phyloP scores from a whole-genome alignment of 2,329 filamentous ascomycete genomes.

The Calonectria pauciramosa region DNA sequence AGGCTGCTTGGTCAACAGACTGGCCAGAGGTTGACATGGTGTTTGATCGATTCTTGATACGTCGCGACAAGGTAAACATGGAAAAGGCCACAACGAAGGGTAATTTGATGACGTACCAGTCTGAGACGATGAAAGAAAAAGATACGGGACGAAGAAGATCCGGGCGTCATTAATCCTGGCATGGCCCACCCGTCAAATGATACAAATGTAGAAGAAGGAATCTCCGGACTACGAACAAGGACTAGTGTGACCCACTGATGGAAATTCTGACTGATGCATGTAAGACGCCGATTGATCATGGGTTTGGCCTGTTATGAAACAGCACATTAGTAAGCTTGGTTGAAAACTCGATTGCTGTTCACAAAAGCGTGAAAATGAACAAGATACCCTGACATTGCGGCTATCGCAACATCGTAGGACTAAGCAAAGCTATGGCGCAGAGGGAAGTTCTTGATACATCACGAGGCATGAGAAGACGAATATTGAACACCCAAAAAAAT shows the following conservation, averaged over 20 bases:
- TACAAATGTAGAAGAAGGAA: neutral
- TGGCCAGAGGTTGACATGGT: neutral
- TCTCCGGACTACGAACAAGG: neutral
- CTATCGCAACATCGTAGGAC: too few relatives aligned
- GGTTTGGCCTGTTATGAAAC: neutral
- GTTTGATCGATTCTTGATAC: neutral
- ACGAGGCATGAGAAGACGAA: too few relatives aligned
- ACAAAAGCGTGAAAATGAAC: too few relatives aligned
- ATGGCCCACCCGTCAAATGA: neutral
- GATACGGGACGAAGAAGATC: neutral
- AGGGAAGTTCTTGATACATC: too few relatives aligned
- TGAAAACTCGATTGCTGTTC: too few relatives aligned
- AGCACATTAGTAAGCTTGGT: too few relatives aligned
- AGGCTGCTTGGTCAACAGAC: neutral
- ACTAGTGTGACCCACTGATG: neutral
- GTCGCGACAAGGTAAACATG: neutral
- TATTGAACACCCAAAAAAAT: too few relatives aligned
- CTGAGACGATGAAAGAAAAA: neutral
- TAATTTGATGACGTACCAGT: neutral
- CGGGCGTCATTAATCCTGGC: neutral
- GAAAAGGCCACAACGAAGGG: neutral
- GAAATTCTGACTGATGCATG: neutral
- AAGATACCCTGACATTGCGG: too few relatives aligned
- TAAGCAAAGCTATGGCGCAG: too few relatives aligned
- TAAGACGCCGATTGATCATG: neutral